These are phyloP conservation scores for Nitzschia inconspicua DNA, from an alignment of 108 stramenopile species.

Conservation along the genomic window DNA sequence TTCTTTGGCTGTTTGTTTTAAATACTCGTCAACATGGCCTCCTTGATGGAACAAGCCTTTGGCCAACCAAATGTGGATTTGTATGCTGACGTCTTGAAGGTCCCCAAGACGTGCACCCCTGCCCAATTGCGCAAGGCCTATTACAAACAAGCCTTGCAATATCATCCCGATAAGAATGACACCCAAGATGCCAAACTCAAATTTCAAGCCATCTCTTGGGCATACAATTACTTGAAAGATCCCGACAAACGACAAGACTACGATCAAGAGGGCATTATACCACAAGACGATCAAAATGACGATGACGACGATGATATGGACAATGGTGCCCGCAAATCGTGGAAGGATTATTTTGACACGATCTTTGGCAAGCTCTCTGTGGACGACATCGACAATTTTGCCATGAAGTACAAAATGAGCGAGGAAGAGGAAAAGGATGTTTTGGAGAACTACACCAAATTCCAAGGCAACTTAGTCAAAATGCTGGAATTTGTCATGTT, in stretches of 20 bases:
- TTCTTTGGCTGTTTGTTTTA: neutral
- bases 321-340: slow-evolving; percentile 11
- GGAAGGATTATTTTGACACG: slow-evolving; percentile 67
- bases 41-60: slow-evolving; percentile 49
- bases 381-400: slow-evolving; percentile 71
- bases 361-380: slow-evolving; percentile 71
- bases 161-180: slow-evolving; percentile 78
- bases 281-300: slow-evolving; percentile 36
- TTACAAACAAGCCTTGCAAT: slow-evolving; percentile 60
- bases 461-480: slow-evolving; percentile 64
- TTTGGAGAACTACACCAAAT: slow-evolving; percentile 59
- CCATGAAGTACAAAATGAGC: slow-evolving; percentile 79
- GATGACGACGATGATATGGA: slow-evolving; percentile 39
- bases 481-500: slow-evolving; percentile 81
- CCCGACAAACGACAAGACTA: slow-evolving; percentile 36
- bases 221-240: slow-evolving; percentile 46
- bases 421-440: slow-evolving; percentile 83
- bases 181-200: slow-evolving; percentile 44
- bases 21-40: neutral
- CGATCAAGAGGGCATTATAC: slow-evolving; percentile 68
- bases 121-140: slow-evolving; percentile 79
- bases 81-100: slow-evolving; percentile 58
- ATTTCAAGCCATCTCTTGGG: slow-evolving; percentile 54
- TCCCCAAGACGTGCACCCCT: slow-evolving; percentile 34
- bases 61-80: slow-evolving; percentile 56